phyloP scores from a whole-genome alignment of 768 basidiomycete species.

The Russula olivacea region DNA sequence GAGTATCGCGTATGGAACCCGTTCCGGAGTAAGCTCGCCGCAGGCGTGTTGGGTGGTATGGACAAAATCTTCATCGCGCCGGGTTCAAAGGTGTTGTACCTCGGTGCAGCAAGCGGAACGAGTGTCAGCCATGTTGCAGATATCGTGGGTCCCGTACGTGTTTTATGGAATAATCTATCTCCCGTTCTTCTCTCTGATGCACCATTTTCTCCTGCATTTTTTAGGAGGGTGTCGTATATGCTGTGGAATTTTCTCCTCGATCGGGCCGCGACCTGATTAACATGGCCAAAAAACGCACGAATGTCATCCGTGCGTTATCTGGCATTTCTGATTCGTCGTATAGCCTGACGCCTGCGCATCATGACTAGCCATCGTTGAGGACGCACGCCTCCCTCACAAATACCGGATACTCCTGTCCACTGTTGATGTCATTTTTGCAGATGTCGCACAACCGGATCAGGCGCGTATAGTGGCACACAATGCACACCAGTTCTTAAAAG shows the following conservation, averaged over 20 bases:
- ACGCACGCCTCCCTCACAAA: conserved; percentile 92
- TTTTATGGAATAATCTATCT: not conserved
- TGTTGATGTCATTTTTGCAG: conserved; percentile 97
- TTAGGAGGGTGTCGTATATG: conserved; percentile 94
- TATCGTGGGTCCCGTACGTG: conserved; percentile 87
- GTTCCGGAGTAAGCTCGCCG: conserved; percentile 94
- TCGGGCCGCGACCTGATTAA: conserved; percentile 97
- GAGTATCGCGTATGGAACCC: conserved; percentile 99
- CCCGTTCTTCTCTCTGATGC: conserved; percentile 18
- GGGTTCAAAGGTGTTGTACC: conserved; percentile 93
- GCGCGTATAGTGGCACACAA: conserved; percentile 93
- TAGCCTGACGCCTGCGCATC: not conserved
- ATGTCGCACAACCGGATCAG: conserved; percentile 98
- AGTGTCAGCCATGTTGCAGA: conserved; percentile 99
- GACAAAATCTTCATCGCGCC: conserved; percentile 90
- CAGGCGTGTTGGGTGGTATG: conserved; percentile 92
- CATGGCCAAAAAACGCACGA: conserved; percentile 99
- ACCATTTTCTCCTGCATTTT: not conserved
- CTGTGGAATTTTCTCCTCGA: conserved; percentile 95
- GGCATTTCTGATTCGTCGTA: not conserved
- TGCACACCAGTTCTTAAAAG: conserved; percentile 93
- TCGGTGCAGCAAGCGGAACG: conserved; percentile 96
- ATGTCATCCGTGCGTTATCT: conserved; percentile 86
- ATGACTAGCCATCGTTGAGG: conserved; percentile 83
- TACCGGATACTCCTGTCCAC: conserved; percentile 95